These are phyloP conservation scores for Myriosclerotinia curreyana DNA, from an alignment of 2,329 filamentous ascomycete species.

Conservation along the genomic window DNA sequence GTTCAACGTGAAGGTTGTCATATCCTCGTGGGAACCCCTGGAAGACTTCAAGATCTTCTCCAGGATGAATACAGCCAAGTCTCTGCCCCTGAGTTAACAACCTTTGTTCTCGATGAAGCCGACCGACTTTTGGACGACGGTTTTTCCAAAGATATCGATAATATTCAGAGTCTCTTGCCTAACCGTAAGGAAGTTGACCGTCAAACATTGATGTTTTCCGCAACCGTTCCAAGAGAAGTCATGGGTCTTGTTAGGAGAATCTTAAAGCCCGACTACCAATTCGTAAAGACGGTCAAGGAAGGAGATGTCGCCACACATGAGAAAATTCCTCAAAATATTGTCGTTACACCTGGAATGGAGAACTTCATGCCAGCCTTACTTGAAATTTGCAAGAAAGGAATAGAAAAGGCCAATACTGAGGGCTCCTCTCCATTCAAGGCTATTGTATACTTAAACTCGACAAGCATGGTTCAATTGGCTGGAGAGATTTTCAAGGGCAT, in stretches of 20 bases:
- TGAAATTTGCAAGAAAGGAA: slow-evolving; percentile 43
- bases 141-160: slow-evolving; percentile 63
- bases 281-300: slow-evolving; percentile 78
- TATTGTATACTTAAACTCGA: slow-evolving; percentile 85
- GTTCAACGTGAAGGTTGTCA: slow-evolving; percentile 71
- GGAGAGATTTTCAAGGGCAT: slow-evolving; percentile 49
- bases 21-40: slow-evolving; percentile 85
- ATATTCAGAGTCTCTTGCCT: slow-evolving; percentile 64
- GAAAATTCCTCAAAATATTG: slow-evolving; percentile 74
- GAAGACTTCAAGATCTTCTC: slow-evolving; percentile 75
- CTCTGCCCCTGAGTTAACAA: slow-evolving; percentile 63
- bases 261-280: slow-evolving; percentile 81
- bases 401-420: slow-evolving; percentile 32
- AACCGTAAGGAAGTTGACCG: slow-evolving; percentile 60
- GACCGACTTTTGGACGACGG: slow-evolving; percentile 98
- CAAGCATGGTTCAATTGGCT: slow-evolving; percentile 66
- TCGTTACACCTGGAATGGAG: slow-evolving; percentile 64
- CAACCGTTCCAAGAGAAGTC: slow-evolving; percentile 83
- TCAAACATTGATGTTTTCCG: slow-evolving; percentile 93
- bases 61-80: slow-evolving; percentile 51
- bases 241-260: slow-evolving; percentile 69
- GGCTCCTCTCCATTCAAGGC: slow-evolving; percentile 68
- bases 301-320: slow-evolving; percentile 85
- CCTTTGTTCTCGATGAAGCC: slow-evolving; percentile 92
- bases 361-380: slow-evolving; percentile 75